phyloP scores from a whole-genome alignment of 2,329 filamentous ascomycete genomes.

The Tolypocladium amazonense region DNA sequence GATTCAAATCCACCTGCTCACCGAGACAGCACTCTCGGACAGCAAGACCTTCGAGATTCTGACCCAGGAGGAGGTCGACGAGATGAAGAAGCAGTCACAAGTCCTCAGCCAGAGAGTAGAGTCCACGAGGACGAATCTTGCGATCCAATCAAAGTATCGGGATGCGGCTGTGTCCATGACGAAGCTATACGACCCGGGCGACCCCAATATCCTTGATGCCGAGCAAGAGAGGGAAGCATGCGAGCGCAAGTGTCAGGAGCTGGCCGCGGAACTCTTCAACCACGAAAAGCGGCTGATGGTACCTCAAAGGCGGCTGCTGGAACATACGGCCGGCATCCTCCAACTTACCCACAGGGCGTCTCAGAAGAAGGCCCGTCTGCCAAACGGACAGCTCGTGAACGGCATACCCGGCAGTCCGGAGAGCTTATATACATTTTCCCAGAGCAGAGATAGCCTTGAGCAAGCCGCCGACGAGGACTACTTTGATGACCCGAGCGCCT shows the following conservation, averaged over 20 bases:
- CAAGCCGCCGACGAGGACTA: conserved; percentile 44
- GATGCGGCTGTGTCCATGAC: conserved; percentile 85
- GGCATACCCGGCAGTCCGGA: conserved; percentile 66
- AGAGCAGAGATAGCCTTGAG: conserved; percentile 48
- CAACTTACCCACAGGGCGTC: conserved; percentile 77
- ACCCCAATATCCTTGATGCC: conserved; percentile 40
- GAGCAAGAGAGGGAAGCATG: conserved; percentile 66
- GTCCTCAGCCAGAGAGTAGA: conserved; percentile 68
- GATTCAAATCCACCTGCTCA: conserved; percentile 82
- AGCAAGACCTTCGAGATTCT: conserved; percentile 77
- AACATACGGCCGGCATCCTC: conserved; percentile 87
- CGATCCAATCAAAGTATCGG: conserved; percentile 85
- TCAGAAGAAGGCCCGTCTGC: conserved; percentile 41
- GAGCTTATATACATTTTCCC: conserved; percentile 61
- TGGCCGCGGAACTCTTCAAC: conserved; percentile 69
- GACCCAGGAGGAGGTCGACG: conserved; percentile 84
- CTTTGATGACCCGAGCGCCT: conserved; percentile 71
- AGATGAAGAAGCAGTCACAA: conserved; percentile 77
- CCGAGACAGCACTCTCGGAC: conserved; percentile 86
- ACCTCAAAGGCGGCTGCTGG: conserved; percentile 64
- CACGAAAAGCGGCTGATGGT: conserved; percentile 69
- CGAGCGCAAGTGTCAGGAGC: conserved; percentile 73
- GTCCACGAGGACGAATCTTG: conserved; percentile 69
- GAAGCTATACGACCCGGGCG: conserved; percentile 60
- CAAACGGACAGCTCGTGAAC: conserved; percentile 31